A percentile compares a stretch with the other conserved stretches of the same genome.
These are phyloP conservation scores for Dryadomyces sulphureus DNA, from an alignment of 2,329 filamentous ascomycete species.

Conservation along the genomic window DNA sequence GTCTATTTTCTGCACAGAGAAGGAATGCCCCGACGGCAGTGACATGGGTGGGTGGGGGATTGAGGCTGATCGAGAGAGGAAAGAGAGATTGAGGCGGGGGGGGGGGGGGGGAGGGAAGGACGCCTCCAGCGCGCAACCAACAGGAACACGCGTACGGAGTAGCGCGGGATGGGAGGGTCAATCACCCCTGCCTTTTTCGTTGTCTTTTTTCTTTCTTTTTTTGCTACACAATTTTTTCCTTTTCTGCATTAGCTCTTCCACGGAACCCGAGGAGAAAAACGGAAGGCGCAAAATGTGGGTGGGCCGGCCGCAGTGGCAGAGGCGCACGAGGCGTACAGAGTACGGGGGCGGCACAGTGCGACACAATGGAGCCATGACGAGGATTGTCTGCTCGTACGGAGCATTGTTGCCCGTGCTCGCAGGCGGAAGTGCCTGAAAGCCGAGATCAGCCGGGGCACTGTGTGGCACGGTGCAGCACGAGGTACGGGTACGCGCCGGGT, in stretches of 20 bases:
- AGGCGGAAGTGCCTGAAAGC: no score
- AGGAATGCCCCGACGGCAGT: not conserved
- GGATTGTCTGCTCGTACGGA: no score
- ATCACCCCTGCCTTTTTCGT: not conserved
- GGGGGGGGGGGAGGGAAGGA: not conserved
- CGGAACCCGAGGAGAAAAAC: conserved; percentile 1
- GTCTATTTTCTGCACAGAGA: not conserved
- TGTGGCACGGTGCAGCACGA: not conserved
- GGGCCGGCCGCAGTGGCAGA: not conserved
- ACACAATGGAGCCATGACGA: no score
- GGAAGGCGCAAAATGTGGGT: not conserved
- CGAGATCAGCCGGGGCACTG: no score
- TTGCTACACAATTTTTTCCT: not conserved
- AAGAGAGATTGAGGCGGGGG: not conserved
- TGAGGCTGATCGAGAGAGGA: conserved; percentile 1
- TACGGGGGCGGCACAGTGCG: no score
- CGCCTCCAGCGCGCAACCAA: not conserved
- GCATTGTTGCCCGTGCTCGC: no score
- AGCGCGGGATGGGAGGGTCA: not conserved
- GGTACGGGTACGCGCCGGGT: no score
- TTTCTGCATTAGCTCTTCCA: not conserved
- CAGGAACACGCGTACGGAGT: not conserved
- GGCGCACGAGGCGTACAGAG: no score
- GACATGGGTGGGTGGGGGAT: not conserved
- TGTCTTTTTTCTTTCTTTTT: not conserved